Conservation (phyloP, 2,329 filamentous ascomycete species). For the Metarhizium robertsii region DNA sequence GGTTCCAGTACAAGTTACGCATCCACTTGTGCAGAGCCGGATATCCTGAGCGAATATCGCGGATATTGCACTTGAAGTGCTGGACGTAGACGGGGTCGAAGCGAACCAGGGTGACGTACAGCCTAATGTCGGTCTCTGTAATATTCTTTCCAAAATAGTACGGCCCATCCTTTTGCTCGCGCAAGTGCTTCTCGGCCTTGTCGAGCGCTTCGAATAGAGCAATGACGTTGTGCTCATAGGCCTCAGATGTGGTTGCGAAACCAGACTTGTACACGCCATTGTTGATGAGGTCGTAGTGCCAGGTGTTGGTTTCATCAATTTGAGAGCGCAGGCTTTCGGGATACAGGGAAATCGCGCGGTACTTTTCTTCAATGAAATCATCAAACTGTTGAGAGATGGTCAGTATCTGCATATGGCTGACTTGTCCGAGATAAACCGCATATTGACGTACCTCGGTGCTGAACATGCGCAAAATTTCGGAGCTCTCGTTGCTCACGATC, state of each 20-base stretch:
- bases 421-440: neutral
- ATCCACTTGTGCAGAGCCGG: constrained; percentile 75
- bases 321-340: constrained; percentile 51
- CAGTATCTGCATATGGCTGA: neutral
- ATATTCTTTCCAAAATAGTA: constrained; percentile 68
- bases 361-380: constrained; percentile 50
- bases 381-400: constrained; percentile 50
- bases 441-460: constrained; percentile 51
- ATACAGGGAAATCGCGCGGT: constrained; percentile 55
- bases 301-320: constrained; percentile 71
- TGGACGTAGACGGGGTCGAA: constrained; percentile 79
- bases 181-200: constrained; percentile 62
- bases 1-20: constrained; percentile 75
- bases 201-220: constrained; percentile 71
- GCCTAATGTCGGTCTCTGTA: constrained; percentile 74
- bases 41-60: constrained; percentile 77
- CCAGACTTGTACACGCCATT: constrained; percentile 69
- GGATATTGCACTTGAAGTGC: constrained; percentile 80
- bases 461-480: constrained; percentile 88
- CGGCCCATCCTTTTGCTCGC: constrained; percentile 37
- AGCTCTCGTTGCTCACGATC: constrained; percentile 88
- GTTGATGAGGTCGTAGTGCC: constrained; percentile 69
- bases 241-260: constrained; percentile 75
- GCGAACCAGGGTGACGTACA: constrained; percentile 62
- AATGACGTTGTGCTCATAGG: constrained; percentile 66